phyloP scores from a whole-genome alignment of 78 protist genomes.

The Trichosphaerium sp. region DNA sequence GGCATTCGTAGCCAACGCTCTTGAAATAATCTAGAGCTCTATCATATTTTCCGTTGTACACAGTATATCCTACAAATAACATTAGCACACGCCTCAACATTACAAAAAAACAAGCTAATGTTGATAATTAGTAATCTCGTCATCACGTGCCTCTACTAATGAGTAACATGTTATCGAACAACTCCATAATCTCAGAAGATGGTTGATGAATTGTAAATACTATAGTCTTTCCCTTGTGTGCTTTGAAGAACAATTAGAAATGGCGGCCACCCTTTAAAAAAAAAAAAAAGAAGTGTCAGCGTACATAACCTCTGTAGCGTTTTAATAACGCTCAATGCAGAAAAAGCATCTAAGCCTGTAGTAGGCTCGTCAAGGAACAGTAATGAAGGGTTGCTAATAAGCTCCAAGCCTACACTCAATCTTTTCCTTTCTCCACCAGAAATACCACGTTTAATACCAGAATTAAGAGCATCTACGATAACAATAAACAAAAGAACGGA shows the following conservation, averaged over 20 bases:
- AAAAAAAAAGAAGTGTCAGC: neutral
- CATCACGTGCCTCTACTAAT: slow-evolving; percentile 47
- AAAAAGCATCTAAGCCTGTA: slow-evolving; percentile 54
- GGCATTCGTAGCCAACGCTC: too few relatives aligned
- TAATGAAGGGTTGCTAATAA: slow-evolving; percentile 19
- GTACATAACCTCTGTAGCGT: neutral
- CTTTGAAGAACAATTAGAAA: slow-evolving; percentile 11
- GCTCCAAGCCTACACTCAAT: slow-evolving; percentile 7
- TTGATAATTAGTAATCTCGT: too few relatives aligned
- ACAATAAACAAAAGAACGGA: too few relatives aligned
- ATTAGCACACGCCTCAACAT: too few relatives aligned
- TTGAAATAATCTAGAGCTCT: too few relatives aligned
- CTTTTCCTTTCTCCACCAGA: slow-evolving; percentile 58
- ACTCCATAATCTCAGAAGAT: slow-evolving; percentile 48
- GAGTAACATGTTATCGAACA: slow-evolving; percentile 52
- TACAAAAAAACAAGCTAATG: too few relatives aligned
- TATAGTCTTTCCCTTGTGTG: slow-evolving; percentile 30
- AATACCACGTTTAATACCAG: slow-evolving; percentile 43
- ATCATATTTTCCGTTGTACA: too few relatives aligned
- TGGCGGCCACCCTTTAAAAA: neutral
- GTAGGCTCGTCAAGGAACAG: slow-evolving; percentile 61
- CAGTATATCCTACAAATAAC: too few relatives aligned
- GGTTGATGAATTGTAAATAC: slow-evolving; percentile 75
- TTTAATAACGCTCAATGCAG: slow-evolving; percentile 8
- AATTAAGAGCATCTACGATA: too few relatives aligned